Evolutionary conservation across 2,329 filamentous ascomycete genomes (phyloP).

Genomic region (Orbilia quercus): DNA sequence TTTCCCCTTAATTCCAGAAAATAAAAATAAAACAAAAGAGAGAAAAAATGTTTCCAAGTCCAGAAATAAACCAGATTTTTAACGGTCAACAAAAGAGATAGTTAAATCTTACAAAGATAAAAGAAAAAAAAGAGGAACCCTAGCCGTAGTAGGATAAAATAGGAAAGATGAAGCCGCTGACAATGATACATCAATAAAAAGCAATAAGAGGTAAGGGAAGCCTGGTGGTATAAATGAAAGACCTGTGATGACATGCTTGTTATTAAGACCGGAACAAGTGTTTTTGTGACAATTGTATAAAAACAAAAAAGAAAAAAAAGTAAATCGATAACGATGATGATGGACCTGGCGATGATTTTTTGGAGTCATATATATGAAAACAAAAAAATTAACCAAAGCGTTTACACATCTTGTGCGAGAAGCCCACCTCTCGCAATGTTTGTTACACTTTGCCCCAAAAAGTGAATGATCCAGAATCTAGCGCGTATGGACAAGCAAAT

Average conservation of each 20-base stretch:
- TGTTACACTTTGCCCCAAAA: conserved; percentile 31
- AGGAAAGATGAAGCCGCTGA: conserved; percentile 54
- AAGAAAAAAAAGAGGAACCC: conserved; percentile 54
- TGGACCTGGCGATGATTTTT: conserved; percentile 23
- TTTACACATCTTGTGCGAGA: too few species aligned
- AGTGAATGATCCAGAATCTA: conserved; percentile 47
- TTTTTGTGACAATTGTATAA: conserved; percentile 36
- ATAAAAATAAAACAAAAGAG: conserved; percentile 31
- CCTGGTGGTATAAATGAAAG: conserved; percentile 55
- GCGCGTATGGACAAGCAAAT: conserved; percentile 46
- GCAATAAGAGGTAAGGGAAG: conserved; percentile 26
- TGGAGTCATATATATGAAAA: conserved; percentile 15
- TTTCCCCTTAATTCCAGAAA: conserved; percentile 8
- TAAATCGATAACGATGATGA: conserved; percentile 19
- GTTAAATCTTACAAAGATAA: conserved; percentile 48
- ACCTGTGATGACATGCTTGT: conserved; percentile 52
- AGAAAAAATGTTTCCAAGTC: conserved; percentile 44
- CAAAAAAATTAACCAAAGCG: conserved; percentile 6
- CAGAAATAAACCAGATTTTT: conserved; percentile 44
- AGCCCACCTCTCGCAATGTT: conserved; percentile 17
- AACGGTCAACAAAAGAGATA: conserved; percentile 22
- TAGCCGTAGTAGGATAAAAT: conserved; percentile 47
- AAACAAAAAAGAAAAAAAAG: conserved; percentile 16
- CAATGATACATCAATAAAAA: conserved; percentile 54
- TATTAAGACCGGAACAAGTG: conserved; percentile 52